Conservation (phyloP, 2,329 filamentous ascomycete species). For the Sphaceloma murrayae region DNA sequence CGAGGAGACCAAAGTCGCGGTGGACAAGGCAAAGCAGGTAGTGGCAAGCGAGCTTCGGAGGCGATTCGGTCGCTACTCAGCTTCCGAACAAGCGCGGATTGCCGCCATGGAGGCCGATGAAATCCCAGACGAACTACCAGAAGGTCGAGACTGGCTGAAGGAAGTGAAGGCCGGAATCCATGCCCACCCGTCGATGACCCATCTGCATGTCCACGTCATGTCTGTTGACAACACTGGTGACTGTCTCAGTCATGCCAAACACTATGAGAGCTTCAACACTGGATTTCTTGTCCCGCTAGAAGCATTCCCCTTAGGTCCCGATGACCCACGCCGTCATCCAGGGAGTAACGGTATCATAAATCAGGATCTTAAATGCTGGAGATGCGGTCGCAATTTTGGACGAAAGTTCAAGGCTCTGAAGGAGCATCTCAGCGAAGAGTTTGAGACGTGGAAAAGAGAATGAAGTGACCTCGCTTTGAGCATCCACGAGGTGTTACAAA, state of each 20-base stretch:
- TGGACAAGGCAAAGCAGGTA: conserved; percentile 50
- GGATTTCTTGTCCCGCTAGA: conserved; percentile 70
- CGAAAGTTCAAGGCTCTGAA: conserved; percentile 67
- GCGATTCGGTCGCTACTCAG: conserved; percentile 54
- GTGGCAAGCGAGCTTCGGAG: conserved; percentile 68
- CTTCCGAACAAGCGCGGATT: conserved; percentile 52
- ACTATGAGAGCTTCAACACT: conserved; percentile 88
- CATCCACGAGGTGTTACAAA: too few relatives aligned
- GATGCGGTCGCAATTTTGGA: conserved; percentile 64
- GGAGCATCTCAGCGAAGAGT: conserved; percentile 64
- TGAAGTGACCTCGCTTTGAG: too few relatives aligned
- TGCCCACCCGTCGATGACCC: conserved; percentile 80
- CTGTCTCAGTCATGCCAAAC: conserved; percentile 66
- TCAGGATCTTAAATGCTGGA: conserved; percentile 69
- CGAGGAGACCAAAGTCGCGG: conserved; percentile 50
- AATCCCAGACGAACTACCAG: conserved; percentile 44
- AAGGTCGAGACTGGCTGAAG: conserved; percentile 65
- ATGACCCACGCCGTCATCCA: conserved; percentile 55
- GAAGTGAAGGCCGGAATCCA: conserved; percentile 76
- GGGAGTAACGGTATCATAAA: conserved; percentile 50
- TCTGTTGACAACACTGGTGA: conserved; percentile 68
- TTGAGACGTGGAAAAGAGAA: conserved; percentile 61
- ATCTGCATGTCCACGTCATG: conserved; percentile 83
- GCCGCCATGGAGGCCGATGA: conserved; percentile 48
- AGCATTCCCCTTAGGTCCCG: conserved; percentile 63